These are phyloP conservation scores for Coemansia sp. DNA, from an alignment of 192 early-diverging fungal species.

Conservation along the genomic window DNA sequence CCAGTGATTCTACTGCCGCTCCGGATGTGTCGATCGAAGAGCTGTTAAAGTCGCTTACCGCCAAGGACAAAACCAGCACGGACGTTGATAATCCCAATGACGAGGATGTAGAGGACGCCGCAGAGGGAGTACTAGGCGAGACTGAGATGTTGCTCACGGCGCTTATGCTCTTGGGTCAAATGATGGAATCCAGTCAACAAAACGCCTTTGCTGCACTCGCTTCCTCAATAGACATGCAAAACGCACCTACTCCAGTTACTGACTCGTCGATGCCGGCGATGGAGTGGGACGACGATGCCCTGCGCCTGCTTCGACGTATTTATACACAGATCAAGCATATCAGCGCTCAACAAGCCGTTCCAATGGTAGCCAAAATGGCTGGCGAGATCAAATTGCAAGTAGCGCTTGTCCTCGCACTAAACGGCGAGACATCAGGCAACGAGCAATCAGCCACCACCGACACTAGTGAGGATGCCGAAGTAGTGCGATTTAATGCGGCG, in stretches of 20 bases:
- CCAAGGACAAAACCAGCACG: background rate
- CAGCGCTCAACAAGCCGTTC: background rate
- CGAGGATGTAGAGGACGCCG: slow-evolving; percentile 19
- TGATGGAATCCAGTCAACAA: slow-evolving; percentile 61
- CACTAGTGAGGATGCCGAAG: slow-evolving; percentile 32
- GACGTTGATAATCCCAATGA: slow-evolving; percentile 11
- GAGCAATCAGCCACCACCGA: background rate
- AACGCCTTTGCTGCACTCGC: slow-evolving; percentile 14
- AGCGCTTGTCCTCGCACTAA: slow-evolving; percentile 39
- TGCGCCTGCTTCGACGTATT: slow-evolving; percentile 35
- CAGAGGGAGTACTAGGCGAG: slow-evolving; percentile 57
- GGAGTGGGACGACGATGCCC: slow-evolving; percentile 14
- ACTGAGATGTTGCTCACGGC: slow-evolving; percentile 62
- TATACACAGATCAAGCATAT: slow-evolving; percentile 21
- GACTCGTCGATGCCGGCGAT: slow-evolving; percentile 16
- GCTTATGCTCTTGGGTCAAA: slow-evolving; percentile 66
- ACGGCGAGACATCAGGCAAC: slow-evolving; percentile 19
- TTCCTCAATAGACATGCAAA: background rate
- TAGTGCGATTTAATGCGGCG: slow-evolving; percentile 69
- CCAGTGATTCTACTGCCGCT: background rate
- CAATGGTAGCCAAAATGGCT: slow-evolving; percentile 2
- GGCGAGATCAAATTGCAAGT: slow-evolving; percentile 24
- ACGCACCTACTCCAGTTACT: background rate
- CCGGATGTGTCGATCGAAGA: slow-evolving; percentile 13
- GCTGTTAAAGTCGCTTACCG: slow-evolving; percentile 17